phyloP scores from a whole-genome alignment of 1,284 basidiomycete species.

The Rhizopogon parksii region DNA sequence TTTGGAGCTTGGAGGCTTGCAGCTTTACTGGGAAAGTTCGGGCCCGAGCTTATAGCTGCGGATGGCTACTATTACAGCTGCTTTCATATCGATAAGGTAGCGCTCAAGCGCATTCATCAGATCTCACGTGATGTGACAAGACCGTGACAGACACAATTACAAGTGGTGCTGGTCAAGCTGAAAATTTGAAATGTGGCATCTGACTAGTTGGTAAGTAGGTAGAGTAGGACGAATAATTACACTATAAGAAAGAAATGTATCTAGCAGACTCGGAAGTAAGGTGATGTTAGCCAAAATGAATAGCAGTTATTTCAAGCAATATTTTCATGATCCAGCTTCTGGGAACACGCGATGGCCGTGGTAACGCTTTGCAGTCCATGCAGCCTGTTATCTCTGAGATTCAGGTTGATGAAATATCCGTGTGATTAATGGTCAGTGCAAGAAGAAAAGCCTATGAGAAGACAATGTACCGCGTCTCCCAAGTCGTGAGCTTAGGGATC shows the following conservation, averaged over 20 bases:
- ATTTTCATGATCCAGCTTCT: not conserved
- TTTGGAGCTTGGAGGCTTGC: no score
- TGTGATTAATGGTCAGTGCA: not conserved
- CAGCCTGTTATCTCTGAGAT: slow-evolving; percentile 9
- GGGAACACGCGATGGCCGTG: slow-evolving; percentile 9
- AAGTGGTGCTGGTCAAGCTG: no score
- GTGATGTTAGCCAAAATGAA: not conserved
- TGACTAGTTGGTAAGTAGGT: no score
- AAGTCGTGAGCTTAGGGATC: no score
- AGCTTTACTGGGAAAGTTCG: no score
- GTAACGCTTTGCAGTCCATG: slow-evolving; percentile 11
- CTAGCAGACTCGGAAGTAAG: not conserved
- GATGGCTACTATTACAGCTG: no score
- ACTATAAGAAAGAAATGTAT: not conserved
- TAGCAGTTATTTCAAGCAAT: not conserved
- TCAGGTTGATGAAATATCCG: slow-evolving; percentile 5
- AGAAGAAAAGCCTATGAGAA: not conserved
- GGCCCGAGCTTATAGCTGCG: not conserved
- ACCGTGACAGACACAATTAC: not conserved
- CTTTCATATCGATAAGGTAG: not conserved
- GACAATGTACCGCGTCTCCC: not conserved
- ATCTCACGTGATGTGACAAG: not conserved
- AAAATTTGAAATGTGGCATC: no score
- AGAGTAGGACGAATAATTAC: no score
- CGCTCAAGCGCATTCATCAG: not conserved